These are phyloP conservation scores for Cladosporium sp. DNA, from an alignment of 2,329 filamentous ascomycete species.

Conservation along the genomic window DNA sequence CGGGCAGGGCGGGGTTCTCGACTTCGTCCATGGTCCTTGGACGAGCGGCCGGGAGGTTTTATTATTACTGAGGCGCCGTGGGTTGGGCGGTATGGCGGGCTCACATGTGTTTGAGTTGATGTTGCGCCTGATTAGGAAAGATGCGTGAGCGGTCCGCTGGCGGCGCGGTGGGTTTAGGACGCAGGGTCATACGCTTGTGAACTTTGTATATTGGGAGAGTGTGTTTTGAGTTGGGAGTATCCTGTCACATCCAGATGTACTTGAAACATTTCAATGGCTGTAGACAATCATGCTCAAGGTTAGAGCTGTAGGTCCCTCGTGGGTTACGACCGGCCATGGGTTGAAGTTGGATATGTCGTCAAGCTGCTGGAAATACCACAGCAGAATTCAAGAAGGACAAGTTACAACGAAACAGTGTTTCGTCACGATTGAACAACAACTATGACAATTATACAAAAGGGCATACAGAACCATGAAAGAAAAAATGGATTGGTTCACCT, in stretches of 20 bases:
- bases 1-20: constrained; percentile 40
- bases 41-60: neutral
- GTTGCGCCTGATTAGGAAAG: neutral
- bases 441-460: too few species aligned
- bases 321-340: too few species aligned
- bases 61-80: neutral
- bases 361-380: neutral
- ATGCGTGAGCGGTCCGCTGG: neutral
- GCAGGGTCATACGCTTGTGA: constrained; percentile 13
- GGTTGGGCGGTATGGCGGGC: constrained; percentile 5
- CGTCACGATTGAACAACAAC: neutral
- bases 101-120: constrained; percentile 15
- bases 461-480: too few species aligned
- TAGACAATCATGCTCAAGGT: too few species aligned
- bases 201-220: neutral
- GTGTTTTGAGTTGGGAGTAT: neutral
- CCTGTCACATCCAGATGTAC: neutral
- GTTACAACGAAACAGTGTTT: neutral
- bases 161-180: constrained; percentile 1
- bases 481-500: too few species aligned
- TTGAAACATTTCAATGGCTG: too few species aligned
- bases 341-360: too few species aligned
- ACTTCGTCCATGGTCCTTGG: constrained; percentile 40
- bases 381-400: neutral
- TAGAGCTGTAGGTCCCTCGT: too few species aligned